phyloP scores from a whole-genome alignment of 2,329 filamentous ascomycete species.

The Sclerotiophoma versabilis region DNA sequence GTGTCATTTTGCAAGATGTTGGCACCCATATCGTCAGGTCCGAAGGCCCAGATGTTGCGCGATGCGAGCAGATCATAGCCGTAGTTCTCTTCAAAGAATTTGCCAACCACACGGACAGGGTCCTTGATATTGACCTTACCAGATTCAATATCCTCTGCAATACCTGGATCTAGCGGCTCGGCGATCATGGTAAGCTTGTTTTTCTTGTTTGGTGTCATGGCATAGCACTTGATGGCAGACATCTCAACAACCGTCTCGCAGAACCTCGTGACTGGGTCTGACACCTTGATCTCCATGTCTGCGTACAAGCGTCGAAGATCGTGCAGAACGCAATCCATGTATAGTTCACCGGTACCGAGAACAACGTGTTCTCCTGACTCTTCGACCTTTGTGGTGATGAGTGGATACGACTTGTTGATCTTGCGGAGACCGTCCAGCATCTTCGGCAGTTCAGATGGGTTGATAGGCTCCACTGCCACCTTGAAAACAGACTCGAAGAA shows the following conservation, averaged over 20 bases:
- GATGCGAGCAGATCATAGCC: conserved; percentile 95
- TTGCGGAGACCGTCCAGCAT: conserved; percentile 97
- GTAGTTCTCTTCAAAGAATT: conserved; percentile 97
- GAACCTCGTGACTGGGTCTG: conserved; percentile 95
- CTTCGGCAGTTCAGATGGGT: conserved; percentile 95
- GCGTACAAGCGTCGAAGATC: conserved; percentile 93
- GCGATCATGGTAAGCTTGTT: conserved; percentile 99
- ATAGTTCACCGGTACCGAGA: conserved; percentile 95
- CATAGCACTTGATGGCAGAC: conserved; percentile 97
- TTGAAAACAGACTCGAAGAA: conserved; percentile 98
- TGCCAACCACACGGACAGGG: conserved; percentile 89
- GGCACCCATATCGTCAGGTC: conserved; percentile 90
- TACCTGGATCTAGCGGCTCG: conserved; percentile 92
- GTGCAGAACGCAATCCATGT: conserved; percentile 98
- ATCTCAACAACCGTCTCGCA: conserved; percentile 98
- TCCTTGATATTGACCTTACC: conserved; percentile 92
- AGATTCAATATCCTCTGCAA: conserved; percentile 91
- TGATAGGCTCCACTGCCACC: conserved; percentile 96
- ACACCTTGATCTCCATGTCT: conserved; percentile 99
- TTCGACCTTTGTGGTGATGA: conserved; percentile 96
- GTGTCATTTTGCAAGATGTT: conserved; percentile 98
- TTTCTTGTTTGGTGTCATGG: conserved; percentile 97
- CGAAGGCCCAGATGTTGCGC: conserved; percentile 97
- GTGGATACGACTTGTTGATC: conserved; percentile 96
- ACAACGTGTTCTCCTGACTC: conserved; percentile 97